Evolutionary conservation across 768 basidiomycete species (phyloP), one percentile per base, ranked within the genome.

Genomic region (Russula ochroleuca): DNA sequence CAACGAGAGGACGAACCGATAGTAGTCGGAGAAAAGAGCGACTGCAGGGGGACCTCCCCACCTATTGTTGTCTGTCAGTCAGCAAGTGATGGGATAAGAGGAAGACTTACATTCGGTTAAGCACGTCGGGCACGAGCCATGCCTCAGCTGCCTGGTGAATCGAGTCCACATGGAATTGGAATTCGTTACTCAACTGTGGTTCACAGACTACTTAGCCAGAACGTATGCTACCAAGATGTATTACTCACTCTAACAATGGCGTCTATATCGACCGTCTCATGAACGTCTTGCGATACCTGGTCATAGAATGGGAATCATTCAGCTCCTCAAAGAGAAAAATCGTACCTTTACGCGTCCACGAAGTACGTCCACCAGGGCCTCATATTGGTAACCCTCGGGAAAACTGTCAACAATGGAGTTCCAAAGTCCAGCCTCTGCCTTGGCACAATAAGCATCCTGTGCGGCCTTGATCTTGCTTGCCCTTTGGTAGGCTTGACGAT

Each of bases 101-200:
- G 23, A 48, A 28, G 21, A 41, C 90, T 69, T 81, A 90, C 51
- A 83, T 81, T 68, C 80, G 79, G 73, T 88, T 90, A 65, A 96
- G 75, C 6, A 88, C 72, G 50, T 87, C 85, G 1, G 92, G 89
- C 23, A 94, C 87, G 13, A 94, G 82, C 70, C 88, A 94, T 0
- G 91, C 86, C 69, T 94, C 90, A 62, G 85, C 84, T 2, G 92
- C 91, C 65, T 87, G 84, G 69, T 92, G 91, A 71, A 92, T 83
- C 2, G 86, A 85, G 4, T 89, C 84, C 59, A 92, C 80, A 7
- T 85, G 83, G 72, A 91, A 91, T 68, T 86, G 80, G 80, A 92
- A 94, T 71, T 94, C 91, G 69, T 94, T 90, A 37, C 90, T 84
- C 40, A 92, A 78, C 83, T 90, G 65, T 21, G 57, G 47, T 66